Evolutionary conservation across 306 rosid genomes (phyloP).

Genomic region (Cercis canadensis): DNA sequence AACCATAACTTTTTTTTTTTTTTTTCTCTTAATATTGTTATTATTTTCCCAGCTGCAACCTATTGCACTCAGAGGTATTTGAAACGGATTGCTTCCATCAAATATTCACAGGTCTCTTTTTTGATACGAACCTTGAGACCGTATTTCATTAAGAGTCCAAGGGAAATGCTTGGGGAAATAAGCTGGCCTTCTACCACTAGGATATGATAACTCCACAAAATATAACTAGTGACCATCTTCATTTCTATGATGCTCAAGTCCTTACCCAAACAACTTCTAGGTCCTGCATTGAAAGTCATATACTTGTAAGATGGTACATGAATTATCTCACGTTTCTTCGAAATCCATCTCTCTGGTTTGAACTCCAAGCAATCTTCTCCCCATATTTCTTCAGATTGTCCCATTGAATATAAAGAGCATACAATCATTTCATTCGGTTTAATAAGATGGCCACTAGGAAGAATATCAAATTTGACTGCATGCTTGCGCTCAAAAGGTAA

Average conservation of each 20-base stretch:
- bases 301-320: conserved; percentile 16
- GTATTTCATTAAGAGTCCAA: conserved; percentile 42
- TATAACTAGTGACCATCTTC: conserved; percentile 31
- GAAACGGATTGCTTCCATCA: too few relatives aligned
- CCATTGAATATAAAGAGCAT: conserved; percentile 36
- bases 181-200: conserved; percentile 19
- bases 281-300: conserved; percentile 44
- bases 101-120: background rate
- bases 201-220: conserved; percentile 33
- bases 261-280: conserved; percentile 46
- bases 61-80: too few relatives aligned
- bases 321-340: too few relatives aligned
- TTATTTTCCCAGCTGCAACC: too few relatives aligned
- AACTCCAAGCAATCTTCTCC: conserved; percentile 46
- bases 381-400: conserved; percentile 44
- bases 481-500: conserved; percentile 31
- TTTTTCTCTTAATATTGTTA: too few relatives aligned
- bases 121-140: conserved; percentile 39
- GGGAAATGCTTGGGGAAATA: conserved; percentile 13
- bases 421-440: background rate
- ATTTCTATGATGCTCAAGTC: conserved; percentile 30
- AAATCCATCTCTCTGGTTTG: conserved; percentile 31
- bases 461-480: conserved; percentile 15
- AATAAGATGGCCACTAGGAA: conserved; percentile 47
- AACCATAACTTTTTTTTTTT: too few relatives aligned